Evolutionary conservation across 768 basidiomycete genomes (phyloP).

Genomic region (Podaxis sp.): DNA sequence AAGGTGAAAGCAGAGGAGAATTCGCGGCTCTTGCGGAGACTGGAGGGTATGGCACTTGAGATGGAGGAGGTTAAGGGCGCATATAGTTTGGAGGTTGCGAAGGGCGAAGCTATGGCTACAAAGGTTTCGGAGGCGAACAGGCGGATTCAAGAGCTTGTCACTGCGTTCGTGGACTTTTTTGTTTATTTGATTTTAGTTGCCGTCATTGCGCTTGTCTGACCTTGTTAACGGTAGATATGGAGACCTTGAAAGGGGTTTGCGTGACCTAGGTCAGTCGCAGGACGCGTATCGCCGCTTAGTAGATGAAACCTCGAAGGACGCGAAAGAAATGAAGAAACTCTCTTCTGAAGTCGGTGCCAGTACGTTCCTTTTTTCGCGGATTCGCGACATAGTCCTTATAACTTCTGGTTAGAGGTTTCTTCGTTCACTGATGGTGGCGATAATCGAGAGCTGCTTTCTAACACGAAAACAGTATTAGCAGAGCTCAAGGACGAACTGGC

Average conservation of each 20-base stretch:
- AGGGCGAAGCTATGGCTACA: not conserved
- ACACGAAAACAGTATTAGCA: not conserved
- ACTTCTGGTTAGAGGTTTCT: not conserved
- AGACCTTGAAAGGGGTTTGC: not conserved
- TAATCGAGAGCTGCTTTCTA: not conserved
- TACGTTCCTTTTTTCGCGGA: not conserved
- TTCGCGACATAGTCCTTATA: not conserved
- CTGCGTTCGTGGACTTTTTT: not conserved
- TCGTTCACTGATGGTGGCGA: not conserved
- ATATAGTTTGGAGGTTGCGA: constrained; percentile 6
- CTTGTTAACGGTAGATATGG: not conserved
- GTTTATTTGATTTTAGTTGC: not conserved
- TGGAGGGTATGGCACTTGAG: not conserved
- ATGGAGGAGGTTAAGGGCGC: not conserved
- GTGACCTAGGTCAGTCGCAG: not conserved
- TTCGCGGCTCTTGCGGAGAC: not conserved
- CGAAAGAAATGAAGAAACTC: not conserved
- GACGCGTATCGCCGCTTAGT: not conserved
- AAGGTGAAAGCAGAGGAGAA: constrained; percentile 6
- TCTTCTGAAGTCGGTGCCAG: not conserved
- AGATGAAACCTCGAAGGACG: constrained; percentile 1
- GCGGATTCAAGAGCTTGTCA: not conserved
- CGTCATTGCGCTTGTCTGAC: not conserved
- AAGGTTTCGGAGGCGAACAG: not conserved
- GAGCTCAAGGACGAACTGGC: constrained; percentile 13